These are phyloP conservation scores for Salix brachista DNA, from an alignment of 345 rosid species.

Conservation along the genomic window DNA sequence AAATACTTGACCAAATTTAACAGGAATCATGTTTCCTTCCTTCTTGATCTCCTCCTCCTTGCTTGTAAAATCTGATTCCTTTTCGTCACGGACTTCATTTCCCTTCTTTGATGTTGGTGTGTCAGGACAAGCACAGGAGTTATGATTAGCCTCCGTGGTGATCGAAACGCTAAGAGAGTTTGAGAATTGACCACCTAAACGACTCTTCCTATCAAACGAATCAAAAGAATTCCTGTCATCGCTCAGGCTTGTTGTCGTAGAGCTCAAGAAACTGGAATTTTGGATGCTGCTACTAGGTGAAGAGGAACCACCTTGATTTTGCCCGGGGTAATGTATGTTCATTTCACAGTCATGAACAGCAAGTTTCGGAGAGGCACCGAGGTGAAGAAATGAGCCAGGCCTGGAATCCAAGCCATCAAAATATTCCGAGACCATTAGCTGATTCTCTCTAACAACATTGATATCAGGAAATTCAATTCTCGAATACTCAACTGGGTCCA, in stretches of 20 bases:
- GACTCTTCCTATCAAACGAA: constrained; percentile 46
- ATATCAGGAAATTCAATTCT: constrained; percentile 90
- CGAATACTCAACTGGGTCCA: constrained; percentile 68
- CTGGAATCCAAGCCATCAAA: constrained; percentile 47
- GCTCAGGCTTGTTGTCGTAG: constrained; percentile 72
- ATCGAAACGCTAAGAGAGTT: constrained; percentile 19
- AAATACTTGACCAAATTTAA: constrained; percentile 29
- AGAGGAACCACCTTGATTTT: constrained; percentile 25
- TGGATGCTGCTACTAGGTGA: constrained; percentile 43
- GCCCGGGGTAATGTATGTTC: constrained; percentile 43
- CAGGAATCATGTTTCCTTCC: constrained; percentile 16
- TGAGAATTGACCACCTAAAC: constrained; percentile 17
- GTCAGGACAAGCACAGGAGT: constrained; percentile 39
- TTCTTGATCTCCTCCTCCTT: constrained; percentile 27
- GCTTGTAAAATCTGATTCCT: constrained; percentile 19
- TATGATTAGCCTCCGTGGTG: constrained; percentile 29
- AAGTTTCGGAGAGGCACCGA: constrained; percentile 48
- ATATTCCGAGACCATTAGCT: constrained; percentile 73
- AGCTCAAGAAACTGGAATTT: constrained; percentile 53
- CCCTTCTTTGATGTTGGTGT: constrained; percentile 54
- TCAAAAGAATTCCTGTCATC: constrained; percentile 66
- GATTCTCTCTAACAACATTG: constrained; percentile 58
- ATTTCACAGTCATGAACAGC: constrained; percentile 45
- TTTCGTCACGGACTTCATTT: constrained; percentile 24
- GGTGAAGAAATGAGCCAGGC: constrained; percentile 54